Evolutionary conservation across 129 eudicot species (phyloP).

Genomic region (Ambrosia trifida): DNA sequence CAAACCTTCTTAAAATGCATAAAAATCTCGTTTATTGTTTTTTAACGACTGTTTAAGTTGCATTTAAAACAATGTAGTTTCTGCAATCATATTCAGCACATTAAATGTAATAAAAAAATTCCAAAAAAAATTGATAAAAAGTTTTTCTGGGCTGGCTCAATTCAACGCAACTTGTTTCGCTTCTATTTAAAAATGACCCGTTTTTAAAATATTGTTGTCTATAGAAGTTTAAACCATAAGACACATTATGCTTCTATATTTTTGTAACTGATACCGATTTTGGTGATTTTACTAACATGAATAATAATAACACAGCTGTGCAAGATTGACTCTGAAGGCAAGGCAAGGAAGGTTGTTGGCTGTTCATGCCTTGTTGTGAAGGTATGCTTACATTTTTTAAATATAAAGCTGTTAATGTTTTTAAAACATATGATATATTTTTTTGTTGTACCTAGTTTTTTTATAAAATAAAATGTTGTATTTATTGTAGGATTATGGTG

Average conservation of each 20-base stretch:
- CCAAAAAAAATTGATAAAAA: no score
- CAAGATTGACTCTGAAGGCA: constrained; percentile 98
- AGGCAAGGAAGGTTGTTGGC: constrained; percentile 94
- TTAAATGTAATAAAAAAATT: no score
- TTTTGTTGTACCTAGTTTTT: neutral
- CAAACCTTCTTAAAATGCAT: no score
- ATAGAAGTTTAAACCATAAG: no score
- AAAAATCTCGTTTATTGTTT: no score
- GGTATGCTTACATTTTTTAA: constrained; percentile 34
- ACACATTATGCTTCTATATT: neutral
- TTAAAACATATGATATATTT: neutral
- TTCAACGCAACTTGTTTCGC: no score
- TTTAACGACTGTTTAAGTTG: no score
- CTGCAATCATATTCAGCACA: neutral
- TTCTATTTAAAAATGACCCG: neutral
- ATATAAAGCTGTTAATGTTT: neutral
- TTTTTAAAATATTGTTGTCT: neutral
- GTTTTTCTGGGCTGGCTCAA: no score
- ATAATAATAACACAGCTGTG: constrained; percentile 53
- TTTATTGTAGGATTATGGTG: constrained; percentile 70
- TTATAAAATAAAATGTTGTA: neutral
- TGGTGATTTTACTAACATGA: neutral
- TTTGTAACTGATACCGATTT: neutral
- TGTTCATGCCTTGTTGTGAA: constrained; percentile 93
- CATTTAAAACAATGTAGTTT: neutral